Evolutionary conservation across 2,329 filamentous ascomycete species (phyloP).

Genomic region (Arthrobotrys conoides): DNA sequence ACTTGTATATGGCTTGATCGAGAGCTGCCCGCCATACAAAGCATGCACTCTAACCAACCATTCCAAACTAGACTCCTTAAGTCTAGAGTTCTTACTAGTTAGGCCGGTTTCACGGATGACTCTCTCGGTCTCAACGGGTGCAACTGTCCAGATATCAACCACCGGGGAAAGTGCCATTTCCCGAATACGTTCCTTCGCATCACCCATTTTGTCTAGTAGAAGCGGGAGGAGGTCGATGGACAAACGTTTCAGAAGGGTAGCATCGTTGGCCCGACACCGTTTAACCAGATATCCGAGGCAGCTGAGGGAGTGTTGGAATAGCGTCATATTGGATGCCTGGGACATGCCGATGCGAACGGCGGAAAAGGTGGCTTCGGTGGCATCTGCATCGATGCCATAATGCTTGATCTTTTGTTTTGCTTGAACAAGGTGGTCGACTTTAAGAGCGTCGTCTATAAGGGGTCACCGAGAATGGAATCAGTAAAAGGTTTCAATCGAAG

Average conservation of each 20-base stretch:
- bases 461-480: constrained; percentile 54
- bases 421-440: constrained; percentile 53
- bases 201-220: constrained; percentile 86
- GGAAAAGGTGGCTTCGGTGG: constrained; percentile 83
- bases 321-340: constrained; percentile 78
- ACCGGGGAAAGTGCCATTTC: constrained; percentile 81
- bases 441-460: constrained; percentile 53
- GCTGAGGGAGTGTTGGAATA: constrained; percentile 87
- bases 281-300: constrained; percentile 89
- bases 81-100: constrained; percentile 82
- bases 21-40: constrained; percentile 71
- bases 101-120: constrained; percentile 84
- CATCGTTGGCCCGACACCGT: constrained; percentile 86
- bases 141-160: constrained; percentile 80
- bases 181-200: constrained; percentile 88
- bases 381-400: constrained; percentile 64
- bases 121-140: constrained; percentile 81
- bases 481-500: constrained; percentile 48
- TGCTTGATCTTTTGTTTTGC: constrained; percentile 59
- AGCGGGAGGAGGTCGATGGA: constrained; percentile 79
- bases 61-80: constrained; percentile 86
- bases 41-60: constrained; percentile 84
- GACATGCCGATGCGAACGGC: constrained; percentile 81
- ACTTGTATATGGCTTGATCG: constrained; percentile 86
- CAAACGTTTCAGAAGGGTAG: constrained; percentile 76